Evolutionary conservation across 768 basidiomycete genomes (phyloP).

Genomic region (Scleroderma bovista): DNA sequence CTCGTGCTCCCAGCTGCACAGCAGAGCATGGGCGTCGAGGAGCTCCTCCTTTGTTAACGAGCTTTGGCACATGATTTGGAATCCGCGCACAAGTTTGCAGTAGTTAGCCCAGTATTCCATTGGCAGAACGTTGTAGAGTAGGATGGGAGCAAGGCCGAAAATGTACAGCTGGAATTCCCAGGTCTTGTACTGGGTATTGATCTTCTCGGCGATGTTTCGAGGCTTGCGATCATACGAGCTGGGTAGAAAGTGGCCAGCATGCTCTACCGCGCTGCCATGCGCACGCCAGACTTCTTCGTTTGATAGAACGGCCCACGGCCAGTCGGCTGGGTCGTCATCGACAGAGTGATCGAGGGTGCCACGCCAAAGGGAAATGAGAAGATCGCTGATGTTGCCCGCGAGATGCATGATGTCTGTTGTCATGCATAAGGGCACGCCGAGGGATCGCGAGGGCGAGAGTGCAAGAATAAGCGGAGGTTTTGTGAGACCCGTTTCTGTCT

Average conservation of each 20-base stretch:
- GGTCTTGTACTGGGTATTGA: conserved; percentile 25
- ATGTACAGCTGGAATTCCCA: conserved; percentile 21
- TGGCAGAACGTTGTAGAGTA: conserved; percentile 14
- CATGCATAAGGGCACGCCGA: conserved; percentile 33
- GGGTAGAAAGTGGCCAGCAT: conserved; percentile 9
- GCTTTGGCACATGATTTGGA: conserved; percentile 18
- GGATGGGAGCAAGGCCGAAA: conserved; percentile 12
- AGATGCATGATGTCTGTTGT: conserved; percentile 41
- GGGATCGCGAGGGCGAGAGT: conserved; percentile 11
- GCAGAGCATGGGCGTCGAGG: conserved; percentile 5
- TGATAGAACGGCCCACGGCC: conserved; percentile 29
- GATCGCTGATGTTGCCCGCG: conserved; percentile 20
- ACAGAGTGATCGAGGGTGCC: conserved; percentile 10
- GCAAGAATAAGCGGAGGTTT: conserved; percentile 35
- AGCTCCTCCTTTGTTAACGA: conserved; percentile 11
- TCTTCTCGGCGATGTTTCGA: conserved; percentile 19
- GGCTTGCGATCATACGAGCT: conserved; percentile 18
- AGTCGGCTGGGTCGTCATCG: conserved; percentile 17
- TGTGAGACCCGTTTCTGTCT: conserved; percentile 30
- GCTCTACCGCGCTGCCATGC: no score
- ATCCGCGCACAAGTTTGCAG: conserved; percentile 17
- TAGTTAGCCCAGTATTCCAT: conserved; percentile 11
- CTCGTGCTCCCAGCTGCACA: conserved; percentile 21
- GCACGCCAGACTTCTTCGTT: conserved; percentile 13
- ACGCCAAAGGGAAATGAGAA: conserved; percentile 19